These are phyloP conservation scores for Musa schizocarpa DNA, from an alignment of 176 grass and related monocot genomes.

Conservation along the genomic window DNA sequence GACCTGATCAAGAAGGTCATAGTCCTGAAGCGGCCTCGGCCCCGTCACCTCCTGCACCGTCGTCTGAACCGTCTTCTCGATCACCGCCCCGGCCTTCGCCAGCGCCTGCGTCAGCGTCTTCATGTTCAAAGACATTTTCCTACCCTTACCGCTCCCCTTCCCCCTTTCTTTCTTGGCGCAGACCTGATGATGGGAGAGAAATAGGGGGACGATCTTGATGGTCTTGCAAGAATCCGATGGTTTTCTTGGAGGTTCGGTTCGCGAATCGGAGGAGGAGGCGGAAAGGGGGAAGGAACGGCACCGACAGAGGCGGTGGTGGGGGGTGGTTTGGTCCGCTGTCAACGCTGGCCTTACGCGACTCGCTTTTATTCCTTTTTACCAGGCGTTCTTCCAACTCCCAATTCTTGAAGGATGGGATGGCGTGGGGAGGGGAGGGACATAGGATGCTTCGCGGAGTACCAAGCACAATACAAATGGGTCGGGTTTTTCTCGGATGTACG, in stretches of 20 bases:
- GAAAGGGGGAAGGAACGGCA: not conserved
- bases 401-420: not conserved
- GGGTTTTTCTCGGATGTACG: too few relatives aligned
- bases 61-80: slow-evolving; percentile 92
- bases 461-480: too few relatives aligned
- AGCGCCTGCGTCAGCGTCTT: slow-evolving; percentile 84
- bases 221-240: not conserved
- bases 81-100: slow-evolving; percentile 91
- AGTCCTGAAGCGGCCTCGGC: slow-evolving; percentile 98
- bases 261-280: not conserved
- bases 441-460: too few relatives aligned
- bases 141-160: too few relatives aligned
- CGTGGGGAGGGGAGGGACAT: too few relatives aligned
- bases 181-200: not conserved
- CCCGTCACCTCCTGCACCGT: slow-evolving; percentile 99
- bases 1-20: slow-evolving; percentile 78
- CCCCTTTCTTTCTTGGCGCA: not conserved
- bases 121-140: slow-evolving; percentile 85
- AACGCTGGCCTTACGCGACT: not conserved
- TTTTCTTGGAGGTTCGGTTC: not conserved
- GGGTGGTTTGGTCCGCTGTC: not conserved
- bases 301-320: not conserved
- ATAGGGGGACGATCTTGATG: not conserved
- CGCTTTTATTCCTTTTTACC: not conserved
- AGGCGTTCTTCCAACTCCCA: not conserved